These are phyloP conservation scores for Psophocarpus tetragonolobus DNA, from an alignment of 306 rosid genomes.

Conservation along the genomic window DNA sequence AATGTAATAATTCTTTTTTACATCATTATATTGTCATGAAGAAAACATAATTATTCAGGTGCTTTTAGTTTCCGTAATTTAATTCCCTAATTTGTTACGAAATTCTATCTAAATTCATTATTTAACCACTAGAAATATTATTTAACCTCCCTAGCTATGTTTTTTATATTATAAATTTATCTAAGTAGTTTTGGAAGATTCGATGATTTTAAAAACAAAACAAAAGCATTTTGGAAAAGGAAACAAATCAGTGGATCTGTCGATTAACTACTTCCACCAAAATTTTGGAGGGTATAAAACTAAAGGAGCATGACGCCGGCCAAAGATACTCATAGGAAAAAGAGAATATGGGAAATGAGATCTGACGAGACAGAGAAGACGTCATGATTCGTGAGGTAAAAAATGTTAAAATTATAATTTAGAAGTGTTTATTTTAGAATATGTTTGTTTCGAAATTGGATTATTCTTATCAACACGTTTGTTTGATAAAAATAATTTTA, in stretches of 20 bases:
- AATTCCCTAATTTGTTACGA: background rate
- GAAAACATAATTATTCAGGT: background rate
- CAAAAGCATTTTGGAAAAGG: background rate
- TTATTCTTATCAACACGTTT: no score
- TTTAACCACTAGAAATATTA: background rate
- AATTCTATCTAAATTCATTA: background rate
- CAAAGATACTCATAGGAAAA: background rate
- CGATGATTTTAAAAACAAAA: background rate
- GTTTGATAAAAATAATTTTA: no score
- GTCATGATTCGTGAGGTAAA: background rate
- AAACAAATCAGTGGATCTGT: background rate
- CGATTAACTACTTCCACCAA: background rate
- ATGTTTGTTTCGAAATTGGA: no score
- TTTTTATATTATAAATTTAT: background rate
- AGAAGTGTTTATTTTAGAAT: background rate
- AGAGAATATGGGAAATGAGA: background rate
- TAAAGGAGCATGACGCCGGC: background rate
- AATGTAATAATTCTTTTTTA: background rate
- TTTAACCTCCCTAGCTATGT: background rate
- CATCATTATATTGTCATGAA: background rate
- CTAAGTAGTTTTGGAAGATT: background rate
- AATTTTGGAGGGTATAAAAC: background rate
- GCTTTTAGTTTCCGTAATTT: background rate
- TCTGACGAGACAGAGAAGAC: background rate
- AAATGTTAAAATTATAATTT: background rate